A percentile compares a stretch with the other conserved stretches of the same genome.
Evolutionary conservation across 2,329 filamentous ascomycete species (phyloP).

Genomic region (Didymella lethalis): DNA sequence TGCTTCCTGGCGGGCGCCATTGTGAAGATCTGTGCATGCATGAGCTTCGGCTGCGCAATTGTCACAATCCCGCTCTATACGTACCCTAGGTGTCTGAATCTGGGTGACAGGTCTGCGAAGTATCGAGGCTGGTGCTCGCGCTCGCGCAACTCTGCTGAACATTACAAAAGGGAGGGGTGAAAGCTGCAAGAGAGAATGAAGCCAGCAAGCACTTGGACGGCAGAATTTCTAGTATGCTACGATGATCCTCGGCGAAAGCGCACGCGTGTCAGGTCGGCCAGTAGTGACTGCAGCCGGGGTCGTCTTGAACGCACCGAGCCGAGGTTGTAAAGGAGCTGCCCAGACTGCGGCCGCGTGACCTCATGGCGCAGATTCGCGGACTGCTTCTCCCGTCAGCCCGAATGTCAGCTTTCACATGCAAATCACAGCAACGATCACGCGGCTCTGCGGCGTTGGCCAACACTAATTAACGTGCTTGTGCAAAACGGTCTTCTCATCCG

Average conservation of each 20-base stretch:
- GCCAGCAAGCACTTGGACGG: neutral
- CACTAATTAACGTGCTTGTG: no score
- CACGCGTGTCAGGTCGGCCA: conserved; percentile 16
- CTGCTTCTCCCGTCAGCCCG: conserved; percentile 9
- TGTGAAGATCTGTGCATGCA: conserved; percentile 38
- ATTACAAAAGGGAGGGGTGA: conserved; percentile 34
- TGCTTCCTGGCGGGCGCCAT: conserved; percentile 53
- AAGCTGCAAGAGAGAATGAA: neutral
- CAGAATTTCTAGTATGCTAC: conserved; percentile 15
- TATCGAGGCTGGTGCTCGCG: conserved; percentile 49
- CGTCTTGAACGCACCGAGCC: conserved; percentile 8
- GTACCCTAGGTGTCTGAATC: conserved; percentile 44
- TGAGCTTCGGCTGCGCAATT: conserved; percentile 18
- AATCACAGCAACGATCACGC: neutral
- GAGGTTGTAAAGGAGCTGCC: conserved; percentile 15
- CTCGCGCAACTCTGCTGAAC: conserved; percentile 52
- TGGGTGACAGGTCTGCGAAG: conserved; percentile 45
- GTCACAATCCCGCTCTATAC: conserved; percentile 4
- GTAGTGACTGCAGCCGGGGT: neutral
- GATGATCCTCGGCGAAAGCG: conserved; percentile 17
- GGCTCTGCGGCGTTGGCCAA: conserved; percentile 11
- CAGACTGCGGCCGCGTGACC: conserved; percentile 14
- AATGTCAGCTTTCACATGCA: neutral
- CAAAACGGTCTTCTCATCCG: no score
- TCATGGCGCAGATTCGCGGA: neutral